These are phyloP conservation scores for Candida ficus DNA, from an alignment of 805 yeast genomes.

Conservation along the genomic window DNA sequence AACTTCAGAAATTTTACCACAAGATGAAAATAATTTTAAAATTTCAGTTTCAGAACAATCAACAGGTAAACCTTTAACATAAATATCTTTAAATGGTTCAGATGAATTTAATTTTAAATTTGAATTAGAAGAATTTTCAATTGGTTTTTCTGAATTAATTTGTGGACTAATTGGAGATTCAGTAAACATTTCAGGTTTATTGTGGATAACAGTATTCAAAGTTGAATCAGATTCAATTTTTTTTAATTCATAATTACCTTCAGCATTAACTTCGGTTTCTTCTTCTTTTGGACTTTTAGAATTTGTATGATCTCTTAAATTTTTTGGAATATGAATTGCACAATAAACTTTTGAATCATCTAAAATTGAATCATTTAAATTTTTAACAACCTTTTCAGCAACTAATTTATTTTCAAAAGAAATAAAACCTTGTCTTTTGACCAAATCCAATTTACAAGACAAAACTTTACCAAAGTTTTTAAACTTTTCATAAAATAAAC, in stretches of 20 bases:
- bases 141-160: background rate
- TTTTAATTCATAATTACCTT: background rate
- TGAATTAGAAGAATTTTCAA: background rate
- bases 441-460: conserved; percentile 35
- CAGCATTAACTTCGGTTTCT: too few species aligned
- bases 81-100: conserved; percentile 28
- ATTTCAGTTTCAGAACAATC: conserved; percentile 36
- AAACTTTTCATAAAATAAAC: conserved; percentile 45
- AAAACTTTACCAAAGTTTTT: conserved; percentile 40
- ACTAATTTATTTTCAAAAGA: conserved; percentile 29
- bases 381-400: conserved; percentile 32
- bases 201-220: conserved; percentile 2
- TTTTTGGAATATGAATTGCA: conserved; percentile 36
- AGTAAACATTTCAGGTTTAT: background rate
- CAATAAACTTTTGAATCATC: conserved; percentile 31
- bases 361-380: conserved; percentile 25
- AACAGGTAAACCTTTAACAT: conserved; percentile 44
- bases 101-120: background rate
- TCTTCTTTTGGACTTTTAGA: background rate
- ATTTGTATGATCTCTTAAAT: conserved; percentile 9
- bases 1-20: conserved; percentile 46
- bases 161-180: background rate
- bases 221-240: conserved; percentile 6
- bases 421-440: conserved; percentile 37
- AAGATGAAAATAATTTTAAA: conserved; percentile 36